Evolutionary conservation across 768 basidiomycete genomes (phyloP).

Genomic region (Boletus tylopilopsis): DNA sequence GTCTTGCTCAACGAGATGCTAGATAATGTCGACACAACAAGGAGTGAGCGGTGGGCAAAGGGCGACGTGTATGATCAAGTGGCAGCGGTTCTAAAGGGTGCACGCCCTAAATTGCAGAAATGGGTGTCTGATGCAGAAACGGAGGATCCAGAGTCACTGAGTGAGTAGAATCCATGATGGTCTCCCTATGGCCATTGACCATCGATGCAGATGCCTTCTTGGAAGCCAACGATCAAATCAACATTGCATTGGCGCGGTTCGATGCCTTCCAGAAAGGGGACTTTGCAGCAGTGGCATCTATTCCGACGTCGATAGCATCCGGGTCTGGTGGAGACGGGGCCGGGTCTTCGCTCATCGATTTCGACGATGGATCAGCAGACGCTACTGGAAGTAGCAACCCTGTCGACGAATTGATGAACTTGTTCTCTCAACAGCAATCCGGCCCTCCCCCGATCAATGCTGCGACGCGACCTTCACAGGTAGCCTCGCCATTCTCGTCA

Average conservation of each 20-base stretch:
- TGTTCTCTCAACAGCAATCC: slow-evolving; percentile 43
- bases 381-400: slow-evolving; percentile 22
- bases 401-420: slow-evolving; percentile 56
- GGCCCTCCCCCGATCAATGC: slow-evolving; percentile 16
- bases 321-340: slow-evolving; percentile 18
- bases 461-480: slow-evolving; percentile 24
- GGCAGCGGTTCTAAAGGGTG: slow-evolving; percentile 70
- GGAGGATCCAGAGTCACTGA: slow-evolving; percentile 86
- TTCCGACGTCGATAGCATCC: slow-evolving; percentile 55
- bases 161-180: slow-evolving; percentile 38
- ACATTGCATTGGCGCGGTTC: slow-evolving; percentile 84
- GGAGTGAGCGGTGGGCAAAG: slow-evolving; percentile 74
- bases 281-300: slow-evolving; percentile 65
- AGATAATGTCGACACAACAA: slow-evolving; percentile 75
- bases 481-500: slow-evolving; percentile 15
- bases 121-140: slow-evolving; percentile 95
- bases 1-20: slow-evolving; percentile 96
- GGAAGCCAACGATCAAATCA: slow-evolving; percentile 97
- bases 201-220: slow-evolving; percentile 75
- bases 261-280: slow-evolving; percentile 94
- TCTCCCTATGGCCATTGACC: neutral
- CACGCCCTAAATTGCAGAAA: slow-evolving; percentile 93
- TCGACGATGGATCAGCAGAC: slow-evolving; percentile 50
- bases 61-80: slow-evolving; percentile 99
- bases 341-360: slow-evolving; percentile 66